Percentiles rank a stretch among this genome's conserved stretches.
Conservation (phyloP, 768 basidiomycete genomes). For the Naganishia friedmannii region DNA sequence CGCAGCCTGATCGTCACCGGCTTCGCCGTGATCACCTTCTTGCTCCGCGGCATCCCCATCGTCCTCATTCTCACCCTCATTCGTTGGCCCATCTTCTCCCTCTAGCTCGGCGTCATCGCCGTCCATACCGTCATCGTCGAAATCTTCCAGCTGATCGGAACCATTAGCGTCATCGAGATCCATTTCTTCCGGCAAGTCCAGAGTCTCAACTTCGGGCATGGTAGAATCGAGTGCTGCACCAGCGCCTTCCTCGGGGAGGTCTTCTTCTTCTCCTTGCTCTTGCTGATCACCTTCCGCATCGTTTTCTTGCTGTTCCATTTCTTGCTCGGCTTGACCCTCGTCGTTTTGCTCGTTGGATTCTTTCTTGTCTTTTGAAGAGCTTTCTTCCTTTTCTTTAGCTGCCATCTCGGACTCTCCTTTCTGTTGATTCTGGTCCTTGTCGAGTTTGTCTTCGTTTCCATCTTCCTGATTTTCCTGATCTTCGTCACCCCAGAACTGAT, state of each 20-base stretch:
- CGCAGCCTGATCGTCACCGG: constrained; percentile 36
- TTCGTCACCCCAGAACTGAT: constrained; percentile 95
- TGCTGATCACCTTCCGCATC: constrained; percentile 27
- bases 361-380: constrained; percentile 52
- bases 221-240: constrained; percentile 29
- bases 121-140: constrained; percentile 46
- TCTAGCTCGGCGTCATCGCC: constrained; percentile 43
- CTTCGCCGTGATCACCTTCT: constrained; percentile 51
- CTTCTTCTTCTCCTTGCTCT: constrained; percentile 30
- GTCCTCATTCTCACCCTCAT: constrained; percentile 37
- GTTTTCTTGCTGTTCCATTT: constrained; percentile 41
- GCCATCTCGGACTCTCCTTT: constrained; percentile 66
- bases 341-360: constrained; percentile 47
- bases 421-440: constrained; percentile 63
- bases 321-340: constrained; percentile 33
- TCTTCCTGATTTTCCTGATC: constrained; percentile 52
- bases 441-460: constrained; percentile 59
- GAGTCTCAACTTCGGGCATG: constrained; percentile 71
- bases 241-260: constrained; percentile 35
- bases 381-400: constrained; percentile 80
- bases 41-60: constrained; percentile 37
- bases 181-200: constrained; percentile 87
- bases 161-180: constrained; percentile 56
- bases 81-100: constrained; percentile 16
- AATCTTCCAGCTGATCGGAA: constrained; percentile 43